Evolutionary conservation across 106 monocot species (phyloP), one percentile per base, ranked within the genome.

Genomic region (Chionographis japonica): DNA sequence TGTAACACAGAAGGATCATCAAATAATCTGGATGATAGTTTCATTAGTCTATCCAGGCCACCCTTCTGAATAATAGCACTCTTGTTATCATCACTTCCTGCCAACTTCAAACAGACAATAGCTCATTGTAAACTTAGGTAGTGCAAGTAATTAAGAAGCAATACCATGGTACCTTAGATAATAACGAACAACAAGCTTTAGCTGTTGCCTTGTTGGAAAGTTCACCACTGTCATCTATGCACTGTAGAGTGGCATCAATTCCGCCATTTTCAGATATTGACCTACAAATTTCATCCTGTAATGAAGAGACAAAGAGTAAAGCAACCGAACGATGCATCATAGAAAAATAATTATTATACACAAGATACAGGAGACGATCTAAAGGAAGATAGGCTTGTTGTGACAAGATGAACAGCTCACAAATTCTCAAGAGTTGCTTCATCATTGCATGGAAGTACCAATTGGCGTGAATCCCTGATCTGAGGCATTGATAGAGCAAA

Each of bases 221-320:
- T 63, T 77, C 74, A 67, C 68, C 46, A 66, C 74, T 84, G 19
- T 74, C 77, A 78, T 87, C 84, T 66, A 97, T 78, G 75, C 69
- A 89, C 50, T 79, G 66, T 2, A 97, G 84, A 66, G 76, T 74
- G 61, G 74, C 78, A 75, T 97, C 92, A 76, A 97, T 89, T 15
- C 95, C 95, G 50, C 92, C 95, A 74, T 74, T 89, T 68, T 83
- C 86, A 79, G 84, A 77, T 67, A 97, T 82, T 52, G 91, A 97
- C 37, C 77, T 75, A 76, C 95, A 97, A 74, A 97, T 97, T 79
- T 92, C 95, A 80, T 97, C 95, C 95, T 97, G 83, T 7, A 59
- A 35, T 19, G 51, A 62, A 80, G 37, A 57, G 76, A 12, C 39
- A 38, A 70, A 58, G 8, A 37, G 63, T 4, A 9, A 43, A 40